Evolutionary conservation across 208 protist genomes (phyloP), one percentile per base, ranked within the genome.

Genomic region (Acanthamoeba pearcei): DNA sequence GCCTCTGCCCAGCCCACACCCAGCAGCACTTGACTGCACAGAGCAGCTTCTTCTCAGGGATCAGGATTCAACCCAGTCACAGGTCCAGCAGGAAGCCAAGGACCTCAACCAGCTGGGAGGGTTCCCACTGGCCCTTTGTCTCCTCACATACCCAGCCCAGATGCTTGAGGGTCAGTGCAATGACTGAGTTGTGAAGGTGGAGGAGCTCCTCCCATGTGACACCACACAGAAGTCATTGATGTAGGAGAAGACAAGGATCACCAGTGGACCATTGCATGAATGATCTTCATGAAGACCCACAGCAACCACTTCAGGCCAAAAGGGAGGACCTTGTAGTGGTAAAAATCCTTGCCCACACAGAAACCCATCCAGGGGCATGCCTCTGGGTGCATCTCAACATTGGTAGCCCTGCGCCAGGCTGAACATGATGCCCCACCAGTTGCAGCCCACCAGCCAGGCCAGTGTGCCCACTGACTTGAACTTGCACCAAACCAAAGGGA

Each of bases 401-500:
- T 89, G 57, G 35, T 89, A 89, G 9, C 82, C 57, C 32, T 89
- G 82, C 1, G 82, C 82, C 15, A 89, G 82, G 32, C 64, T 27
- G 29, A 60, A 89, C 15, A 17, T 64, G 17, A 89, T 17, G 1
- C 3, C 32, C 82, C 82, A 92, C 86, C 86, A 92, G 66, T 13
- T 17, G 8, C 32, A 13, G 9, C 86, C 60, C 3, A 27, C 46
- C 12, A 49, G 42, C 8, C 66, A 19, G 2, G 51, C 8, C 1
- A 92, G 19, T 12, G 66, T 57, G 19, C 27, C n/a, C 27, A 92
- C 5, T 15, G 2, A n/a, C 32, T 92, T n/a, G 38, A 74, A 92
- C 62, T 74, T 92, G 66, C 86, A 92, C 6, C 3, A 6, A 6
- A 27, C 6, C 13, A 6, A 24, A 5, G 46, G 42, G 5, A 92